Percentiles rank a stretch among this genome's conserved stretches.
These are phyloP conservation scores for Rhynchospora tenuis DNA, from an alignment of 176 grass and related monocot genomes.

Conservation along the genomic window DNA sequence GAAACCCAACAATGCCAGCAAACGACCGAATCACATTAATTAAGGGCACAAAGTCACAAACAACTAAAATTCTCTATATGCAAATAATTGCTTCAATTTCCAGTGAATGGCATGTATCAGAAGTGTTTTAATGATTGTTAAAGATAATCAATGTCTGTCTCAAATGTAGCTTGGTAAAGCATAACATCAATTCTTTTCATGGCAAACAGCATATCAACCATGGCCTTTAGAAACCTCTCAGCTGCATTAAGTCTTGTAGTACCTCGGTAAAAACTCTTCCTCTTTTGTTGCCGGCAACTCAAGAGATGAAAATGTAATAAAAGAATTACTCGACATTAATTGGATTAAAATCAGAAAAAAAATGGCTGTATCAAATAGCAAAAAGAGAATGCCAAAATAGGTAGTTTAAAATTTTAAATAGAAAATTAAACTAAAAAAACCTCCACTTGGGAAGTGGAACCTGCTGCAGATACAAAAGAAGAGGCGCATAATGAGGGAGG, in stretches of 20 bases:
- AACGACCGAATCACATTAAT: background rate
- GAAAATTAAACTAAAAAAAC: too few species aligned
- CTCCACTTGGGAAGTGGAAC: too few species aligned
- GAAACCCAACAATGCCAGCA: background rate
- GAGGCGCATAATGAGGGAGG: too few species aligned
- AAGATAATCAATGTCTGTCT: constrained; percentile 50
- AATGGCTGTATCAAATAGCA: too few species aligned
- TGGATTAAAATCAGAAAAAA: too few species aligned
- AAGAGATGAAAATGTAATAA: too few species aligned
- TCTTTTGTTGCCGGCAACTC: constrained; percentile 79
- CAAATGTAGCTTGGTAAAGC: constrained; percentile 73
- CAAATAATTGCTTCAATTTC: background rate
- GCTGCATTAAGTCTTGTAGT: constrained; percentile 60
- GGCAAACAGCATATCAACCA: constrained; percentile 66
- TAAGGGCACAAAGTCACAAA: too few species aligned
- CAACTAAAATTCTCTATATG: background rate
- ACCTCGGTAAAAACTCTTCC: constrained; percentile 51
- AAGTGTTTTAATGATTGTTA: constrained; percentile 48
- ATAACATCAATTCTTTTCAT: constrained; percentile 74
- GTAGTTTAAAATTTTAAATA: too few species aligned
- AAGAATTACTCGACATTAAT: too few species aligned
- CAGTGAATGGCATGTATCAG: constrained; percentile 41
- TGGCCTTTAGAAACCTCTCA: constrained; percentile 61
- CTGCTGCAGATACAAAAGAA: too few species aligned
- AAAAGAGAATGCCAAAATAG: too few species aligned